phyloP scores from a whole-genome alignment of 768 basidiomycete genomes.

The Candolleomyces aberdarensis region DNA sequence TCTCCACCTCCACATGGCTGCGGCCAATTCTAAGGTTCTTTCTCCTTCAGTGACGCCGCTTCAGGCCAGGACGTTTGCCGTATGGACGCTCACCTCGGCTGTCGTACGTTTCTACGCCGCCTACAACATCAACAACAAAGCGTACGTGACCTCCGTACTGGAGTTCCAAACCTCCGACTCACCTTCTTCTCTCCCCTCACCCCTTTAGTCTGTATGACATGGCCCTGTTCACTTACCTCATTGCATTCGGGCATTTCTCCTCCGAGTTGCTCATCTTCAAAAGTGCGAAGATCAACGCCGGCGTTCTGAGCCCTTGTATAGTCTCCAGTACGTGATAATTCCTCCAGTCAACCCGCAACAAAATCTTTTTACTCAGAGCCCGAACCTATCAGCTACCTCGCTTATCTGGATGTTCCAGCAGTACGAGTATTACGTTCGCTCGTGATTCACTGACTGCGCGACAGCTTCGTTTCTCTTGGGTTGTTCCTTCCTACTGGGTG shows the following conservation, averaged over 20 bases:
- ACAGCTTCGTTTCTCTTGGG: not conserved
- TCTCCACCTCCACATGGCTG: conserved; percentile 1
- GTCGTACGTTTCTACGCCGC: conserved; percentile 84
- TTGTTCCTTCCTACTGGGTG: no score
- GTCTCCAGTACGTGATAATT: conserved; percentile 70
- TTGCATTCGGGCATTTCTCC: conserved; percentile 87
- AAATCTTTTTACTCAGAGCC: conserved; percentile 7
- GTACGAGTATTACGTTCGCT: conserved; percentile 73
- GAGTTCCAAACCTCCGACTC: no score
- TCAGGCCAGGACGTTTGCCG: conserved; percentile 85
- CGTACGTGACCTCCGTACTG: conserved; percentile 43
- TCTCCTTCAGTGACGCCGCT: conserved; percentile 68
- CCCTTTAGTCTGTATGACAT: conserved; percentile 84
- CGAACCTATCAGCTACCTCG: conserved; percentile 47
- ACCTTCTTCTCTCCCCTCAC: not conserved
- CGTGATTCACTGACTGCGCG: conserved; percentile 6
- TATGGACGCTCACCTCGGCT: conserved; percentile 88
- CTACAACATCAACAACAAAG: conserved; percentile 80
- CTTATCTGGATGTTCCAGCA: conserved; percentile 85
- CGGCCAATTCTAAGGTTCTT: not conserved
- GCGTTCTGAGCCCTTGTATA: conserved; percentile 70
- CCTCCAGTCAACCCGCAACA: not conserved
- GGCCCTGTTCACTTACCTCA: conserved; percentile 81
- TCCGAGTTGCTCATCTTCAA: conserved; percentile 84
- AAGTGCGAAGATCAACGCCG: conserved; percentile 59